phyloP scores from a whole-genome alignment of 2,329 filamentous ascomycete genomes.

The Sarocladiaceae sp. region DNA sequence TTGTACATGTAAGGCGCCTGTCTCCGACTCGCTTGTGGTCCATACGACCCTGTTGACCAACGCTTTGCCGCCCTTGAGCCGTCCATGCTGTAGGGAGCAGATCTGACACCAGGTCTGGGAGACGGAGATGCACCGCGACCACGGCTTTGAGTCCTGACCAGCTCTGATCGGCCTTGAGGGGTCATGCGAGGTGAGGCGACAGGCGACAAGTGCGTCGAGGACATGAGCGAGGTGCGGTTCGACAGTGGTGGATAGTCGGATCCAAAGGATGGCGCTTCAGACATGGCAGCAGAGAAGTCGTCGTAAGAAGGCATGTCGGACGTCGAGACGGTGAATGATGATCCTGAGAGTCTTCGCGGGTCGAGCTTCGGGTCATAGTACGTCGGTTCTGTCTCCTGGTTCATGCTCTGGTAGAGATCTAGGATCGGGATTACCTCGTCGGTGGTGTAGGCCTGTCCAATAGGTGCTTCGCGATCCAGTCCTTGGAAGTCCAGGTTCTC shows the following conservation, averaged over 20 bases:
- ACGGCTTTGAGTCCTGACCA: constrained; percentile 58
- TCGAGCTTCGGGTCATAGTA: constrained; percentile 47
- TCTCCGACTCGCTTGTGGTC: constrained; percentile 47
- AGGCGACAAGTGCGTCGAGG: constrained; percentile 64
- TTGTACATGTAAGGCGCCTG: constrained; percentile 58
- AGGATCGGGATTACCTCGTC: constrained; percentile 59
- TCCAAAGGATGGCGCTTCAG: constrained; percentile 60
- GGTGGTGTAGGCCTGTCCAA: constrained; percentile 56
- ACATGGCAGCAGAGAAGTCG: constrained; percentile 59
- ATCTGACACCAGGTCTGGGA: constrained; percentile 59
- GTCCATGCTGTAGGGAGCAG: constrained; percentile 66
- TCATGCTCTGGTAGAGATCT: constrained; percentile 46
- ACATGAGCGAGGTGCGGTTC: constrained; percentile 64
- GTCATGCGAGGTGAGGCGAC: constrained; percentile 65
- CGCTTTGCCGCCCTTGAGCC: constrained; percentile 60
- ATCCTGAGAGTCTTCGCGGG: constrained; percentile 61
- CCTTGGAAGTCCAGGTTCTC: constrained; percentile 49
- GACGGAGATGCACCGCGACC: constrained; percentile 63
- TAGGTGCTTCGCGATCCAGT: constrained; percentile 51
- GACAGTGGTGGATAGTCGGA: constrained; percentile 62
- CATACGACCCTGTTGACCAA: constrained; percentile 73
- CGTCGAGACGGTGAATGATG: constrained; percentile 67
- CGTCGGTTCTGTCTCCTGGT: constrained; percentile 42
- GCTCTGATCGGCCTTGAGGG: constrained; percentile 52
- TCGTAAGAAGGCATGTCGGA: constrained; percentile 67